Base-by-base conservation (phyloP, 331 rosid species). In the Prunus yedoensis region DNA sequence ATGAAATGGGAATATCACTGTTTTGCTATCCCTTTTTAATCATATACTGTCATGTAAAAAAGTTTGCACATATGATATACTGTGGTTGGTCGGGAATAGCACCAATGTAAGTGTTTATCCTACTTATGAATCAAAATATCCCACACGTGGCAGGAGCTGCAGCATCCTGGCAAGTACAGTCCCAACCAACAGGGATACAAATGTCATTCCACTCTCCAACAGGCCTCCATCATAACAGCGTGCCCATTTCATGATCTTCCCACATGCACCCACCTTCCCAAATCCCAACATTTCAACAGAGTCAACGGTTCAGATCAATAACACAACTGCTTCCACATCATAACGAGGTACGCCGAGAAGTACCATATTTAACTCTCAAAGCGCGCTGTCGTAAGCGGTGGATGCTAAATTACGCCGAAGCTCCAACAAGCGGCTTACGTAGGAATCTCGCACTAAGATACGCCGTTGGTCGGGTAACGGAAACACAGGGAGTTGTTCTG, bases 401-500 rank as follows among this genome's bases (percentile, higher is more conserved):
- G 3, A n/a, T 32, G 74, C 64, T 70, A 53, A 52, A 52, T 18
- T 20, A 27, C 53, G 50, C 79, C 54, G 52, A 65, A 65, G 14
- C n/a, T 12, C 38, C 47, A 23, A 10, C 32, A 27, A 4, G 57
- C 13, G 43, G 17, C 9, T 45, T 10, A 27, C 46, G 59, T 53
- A n/a, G 16, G 60, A 70, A 20, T 61, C 72, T 71, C 50, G 57
- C 18, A 5, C 56, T 11, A 21, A 51, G 43, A 63, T 43, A 58
- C 47, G 41, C 76, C 54, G 20, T 73, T 57, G 78, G 83, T 66
- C 56, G 73, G 76, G 60, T 79, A 71, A 75, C 81, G 72, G 83
- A 61, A 47, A 57, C 51, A 46, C 59, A 11, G 68, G 13, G 57
- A 60, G 69, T 27, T 52, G 27, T 17, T 20, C 16, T 49, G 59